Percentiles rank a stretch among this genome's conserved stretches.
phyloP scores from a whole-genome alignment of 192 early-diverging fungal genomes.

The Rhizophlyctis rosea region DNA sequence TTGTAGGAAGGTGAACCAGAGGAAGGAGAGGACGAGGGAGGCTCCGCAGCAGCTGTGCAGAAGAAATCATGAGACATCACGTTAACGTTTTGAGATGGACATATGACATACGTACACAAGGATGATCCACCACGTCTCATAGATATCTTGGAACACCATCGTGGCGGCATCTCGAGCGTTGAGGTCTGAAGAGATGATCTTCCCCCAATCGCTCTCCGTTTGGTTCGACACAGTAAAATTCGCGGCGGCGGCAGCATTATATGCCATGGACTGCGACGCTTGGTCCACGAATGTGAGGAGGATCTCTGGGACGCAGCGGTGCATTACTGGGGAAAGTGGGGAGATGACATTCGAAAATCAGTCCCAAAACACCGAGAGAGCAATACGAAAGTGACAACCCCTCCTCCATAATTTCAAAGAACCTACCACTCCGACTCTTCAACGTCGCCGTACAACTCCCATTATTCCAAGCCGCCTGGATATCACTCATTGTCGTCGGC shows the following conservation, averaged over 20 bases:
- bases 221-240: no score
- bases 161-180: conserved; percentile 15
- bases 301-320: conserved; percentile 20
- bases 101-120: conserved; percentile 12
- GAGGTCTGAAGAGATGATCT: conserved; percentile 12
- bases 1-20: conserved; percentile 42
- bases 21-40: conserved; percentile 34
- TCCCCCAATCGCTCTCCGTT: conserved; percentile 9
- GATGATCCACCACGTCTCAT: conserved; percentile 28
- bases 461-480: not conserved
- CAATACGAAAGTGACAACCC: not conserved
- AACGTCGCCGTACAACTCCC: conserved; percentile 3
- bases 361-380: not conserved
- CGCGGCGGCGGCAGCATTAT: not conserved
- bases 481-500: not conserved
- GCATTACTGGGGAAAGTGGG: conserved; percentile 15
- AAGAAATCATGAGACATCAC: not conserved
- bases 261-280: not conserved
- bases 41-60: conserved; percentile 12
- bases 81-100: not conserved
- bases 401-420: no score
- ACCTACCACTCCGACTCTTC: not conserved
- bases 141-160: conserved; percentile 26
- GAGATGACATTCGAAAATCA: no score
- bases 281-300: conserved; percentile 2